Base-by-base conservation (phyloP, 441 rosid species). In the Melastoma candidum region DNA sequence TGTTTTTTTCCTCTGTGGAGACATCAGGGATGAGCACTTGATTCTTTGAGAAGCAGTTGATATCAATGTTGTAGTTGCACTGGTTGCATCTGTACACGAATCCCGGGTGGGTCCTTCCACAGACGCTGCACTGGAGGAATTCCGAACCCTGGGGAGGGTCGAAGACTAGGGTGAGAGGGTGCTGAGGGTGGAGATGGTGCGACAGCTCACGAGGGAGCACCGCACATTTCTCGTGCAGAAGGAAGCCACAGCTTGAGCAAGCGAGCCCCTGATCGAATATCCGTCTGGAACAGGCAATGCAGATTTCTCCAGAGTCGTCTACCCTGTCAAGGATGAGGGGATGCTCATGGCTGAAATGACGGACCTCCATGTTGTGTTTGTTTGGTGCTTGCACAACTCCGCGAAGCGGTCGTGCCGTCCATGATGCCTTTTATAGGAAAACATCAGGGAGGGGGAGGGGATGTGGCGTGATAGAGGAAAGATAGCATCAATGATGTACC, bases 211-310 rank as follows among this genome's bases (percentile, higher is more conserved):
- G 24, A 12, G 59, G 65, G 41, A 61, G n/a, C 26, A 47, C 7
- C 26, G 48, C 49, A 6, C 66, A 62, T 13, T 13, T 48, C 41
- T 62, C 49, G 43, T 54, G 66, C 26, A 61, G 66, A 44, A 54
- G 54, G 59, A 52, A 54, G 46, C 65, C 59, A 27, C 59, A 61
- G 43, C 25, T 32, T 0, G 10, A 54, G 47, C 65, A 54, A 7
- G 25, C 26, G 49, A 24, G 14, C 44, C 59, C 60, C 2, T 25
- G 44, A 44, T 17, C 39, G 11, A 17, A 12, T 43, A 62, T 27
- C 14, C 54, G 47, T 43, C 48, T 12, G 25, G 32, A 54, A 44
- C 66, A 54, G 26, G 46, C 53, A 0, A 26, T 54, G 25, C 60
- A 54, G 7, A 22, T 56, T 48, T 62, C 66, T 12, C 14, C 45